phyloP scores from a whole-genome alignment of 805 yeast genomes.

The Cyberlindnera petersonii region DNA sequence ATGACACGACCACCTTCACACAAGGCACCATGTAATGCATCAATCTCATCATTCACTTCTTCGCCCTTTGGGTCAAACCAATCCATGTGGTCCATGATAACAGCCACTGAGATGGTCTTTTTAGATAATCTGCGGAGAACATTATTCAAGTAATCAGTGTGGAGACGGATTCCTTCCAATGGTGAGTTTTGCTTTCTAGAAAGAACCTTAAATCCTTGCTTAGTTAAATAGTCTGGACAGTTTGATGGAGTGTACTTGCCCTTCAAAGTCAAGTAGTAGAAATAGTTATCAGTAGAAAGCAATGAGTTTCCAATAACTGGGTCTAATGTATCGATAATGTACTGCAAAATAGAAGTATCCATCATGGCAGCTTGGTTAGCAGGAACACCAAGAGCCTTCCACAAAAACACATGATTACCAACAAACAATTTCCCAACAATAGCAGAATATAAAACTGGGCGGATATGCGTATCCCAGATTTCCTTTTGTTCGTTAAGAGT shows the following conservation, averaged over 20 bases:
- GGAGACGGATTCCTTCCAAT: conserved; percentile 66
- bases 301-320: conserved; percentile 64
- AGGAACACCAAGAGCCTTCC: conserved; percentile 92
- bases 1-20: conserved; percentile 68
- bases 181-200: conserved; percentile 42
- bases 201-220: conserved; percentile 51
- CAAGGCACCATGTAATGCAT: conserved; percentile 58
- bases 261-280: conserved; percentile 64
- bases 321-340: conserved; percentile 73
- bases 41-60: conserved; percentile 64
- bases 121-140: conserved; percentile 63
- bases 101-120: conserved; percentile 66
- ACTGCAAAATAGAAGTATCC: conserved; percentile 65
- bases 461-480: conserved; percentile 60
- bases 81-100: conserved; percentile 91
- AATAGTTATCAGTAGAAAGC: conserved; percentile 69
- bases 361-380: conserved; percentile 79
- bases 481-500: conserved; percentile 58
- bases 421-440: conserved; percentile 61
- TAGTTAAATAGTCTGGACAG: conserved; percentile 74
- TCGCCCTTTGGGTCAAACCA: conserved; percentile 71
- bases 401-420: conserved; percentile 80
- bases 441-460: conserved; percentile 70
- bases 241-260: conserved; percentile 58
- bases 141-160: conserved; percentile 75